phyloP scores from a whole-genome alignment of 83 land plant species.

The Picea abies region DNA sequence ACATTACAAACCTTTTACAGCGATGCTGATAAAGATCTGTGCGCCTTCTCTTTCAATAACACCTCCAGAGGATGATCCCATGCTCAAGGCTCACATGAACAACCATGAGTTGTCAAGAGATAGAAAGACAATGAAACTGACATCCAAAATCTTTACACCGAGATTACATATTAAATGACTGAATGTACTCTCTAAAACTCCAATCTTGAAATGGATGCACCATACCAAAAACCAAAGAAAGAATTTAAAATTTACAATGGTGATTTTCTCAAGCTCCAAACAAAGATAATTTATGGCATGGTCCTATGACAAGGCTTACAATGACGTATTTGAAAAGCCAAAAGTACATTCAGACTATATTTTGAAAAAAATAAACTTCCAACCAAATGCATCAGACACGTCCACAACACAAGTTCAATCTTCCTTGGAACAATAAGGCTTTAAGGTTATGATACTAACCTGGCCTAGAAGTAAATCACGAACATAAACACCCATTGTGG shows the following conservation, averaged over 20 bases:
- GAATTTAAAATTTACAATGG: background rate
- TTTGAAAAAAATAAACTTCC: background rate
- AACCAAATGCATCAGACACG: background rate
- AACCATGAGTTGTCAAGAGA: conserved; percentile 11
- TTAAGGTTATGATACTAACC: conserved; percentile 25
- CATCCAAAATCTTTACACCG: conserved; percentile 9
- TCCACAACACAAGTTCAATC: background rate
- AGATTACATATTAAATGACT: background rate
- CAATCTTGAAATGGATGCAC: background rate
- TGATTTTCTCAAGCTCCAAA: background rate
- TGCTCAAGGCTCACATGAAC: conserved; percentile 20
- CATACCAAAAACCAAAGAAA: background rate
- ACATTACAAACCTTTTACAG: conserved; percentile 43
- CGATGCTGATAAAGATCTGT: conserved; percentile 26
- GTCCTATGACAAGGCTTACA: background rate
- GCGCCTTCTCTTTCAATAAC: conserved; percentile 23
- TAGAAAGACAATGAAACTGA: background rate
- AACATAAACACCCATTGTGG: conserved; percentile 97
- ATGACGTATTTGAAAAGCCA: background rate
- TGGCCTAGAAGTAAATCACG: conserved; percentile 97
- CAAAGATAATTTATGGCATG: background rate
- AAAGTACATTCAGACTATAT: background rate
- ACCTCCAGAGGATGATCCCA: conserved; percentile 22
- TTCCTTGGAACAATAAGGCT: background rate
- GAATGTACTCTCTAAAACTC: background rate